Evolutionary conservation across 257 asterid species (phyloP), one percentile per base, ranked within the genome.

Genomic region (Cordia subcordata): DNA sequence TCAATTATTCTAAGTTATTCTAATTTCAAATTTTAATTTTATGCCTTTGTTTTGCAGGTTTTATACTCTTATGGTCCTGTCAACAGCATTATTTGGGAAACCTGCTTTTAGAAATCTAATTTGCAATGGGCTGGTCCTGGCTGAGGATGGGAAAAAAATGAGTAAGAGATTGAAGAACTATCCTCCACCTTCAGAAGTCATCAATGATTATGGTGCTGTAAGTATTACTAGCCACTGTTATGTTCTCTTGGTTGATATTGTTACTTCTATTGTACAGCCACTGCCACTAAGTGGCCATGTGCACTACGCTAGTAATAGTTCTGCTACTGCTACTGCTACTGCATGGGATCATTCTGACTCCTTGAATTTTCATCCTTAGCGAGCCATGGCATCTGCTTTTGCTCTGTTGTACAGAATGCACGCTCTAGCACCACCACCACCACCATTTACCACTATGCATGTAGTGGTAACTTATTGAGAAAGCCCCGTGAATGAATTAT

Each of bases 91-190:
- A 18, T 93, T 93, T 71, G 95, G 83, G 50, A 93, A 89, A 73
- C 97, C 97, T 18, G 99, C 99, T 67, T 93, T 93, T 71, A 85
- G 83, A 78, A 93, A 93, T 66, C 99, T 93, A 66, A 89, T 93
- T 40, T 93, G 99, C 79, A 93, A 93, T 69, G 99, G 99, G 54
- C 97, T 93, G 74, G 95, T 93, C 21, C 64, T 93, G 74, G 99
- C 97, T 57, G 97, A 85, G 72, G 99, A 93, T 70, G 99, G 97
- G 66, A 93, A 93, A 77, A 93, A 93, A 81, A 93, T 93, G 99
- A 89, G 97, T 40, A 93, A 93, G 81, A 84, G 95, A 67, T 69
- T 93, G 72, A 89, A 77, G 77, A 93, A 93, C 59, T 93, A 93
- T 70, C 99, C 99, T 66, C 81, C 96, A 18, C 99, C 99, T 2